Conservation (phyloP, 2,329 filamentous ascomycete species). For the Nemania sp. region DNA sequence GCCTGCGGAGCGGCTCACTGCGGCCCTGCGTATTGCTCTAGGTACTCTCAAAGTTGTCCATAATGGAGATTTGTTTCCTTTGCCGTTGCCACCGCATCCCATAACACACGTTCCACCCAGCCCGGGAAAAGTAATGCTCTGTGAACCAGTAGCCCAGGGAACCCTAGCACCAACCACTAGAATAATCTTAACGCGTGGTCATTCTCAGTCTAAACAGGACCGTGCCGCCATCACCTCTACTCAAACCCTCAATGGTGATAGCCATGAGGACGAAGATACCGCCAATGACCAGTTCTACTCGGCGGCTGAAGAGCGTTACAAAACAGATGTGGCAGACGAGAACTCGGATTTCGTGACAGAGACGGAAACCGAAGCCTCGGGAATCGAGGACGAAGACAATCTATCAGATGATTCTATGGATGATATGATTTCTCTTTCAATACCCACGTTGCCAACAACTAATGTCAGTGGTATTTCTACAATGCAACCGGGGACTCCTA, state of each 20-base stretch:
- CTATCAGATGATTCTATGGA: slow-evolving; percentile 92
- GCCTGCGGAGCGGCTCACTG: slow-evolving; percentile 69
- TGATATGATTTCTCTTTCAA: slow-evolving; percentile 90
- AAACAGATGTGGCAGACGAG: slow-evolving; percentile 68
- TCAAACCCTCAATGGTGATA: slow-evolving; percentile 68
- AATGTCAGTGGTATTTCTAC: slow-evolving; percentile 84
- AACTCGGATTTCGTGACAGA: slow-evolving; percentile 71
- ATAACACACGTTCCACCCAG: slow-evolving; percentile 87
- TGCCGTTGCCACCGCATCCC: slow-evolving; percentile 85
- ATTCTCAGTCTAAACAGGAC: slow-evolving; percentile 66
- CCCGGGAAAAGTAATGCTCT: slow-evolving; percentile 89
- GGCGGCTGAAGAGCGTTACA: slow-evolving; percentile 82
- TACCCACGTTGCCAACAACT: slow-evolving; percentile 81
- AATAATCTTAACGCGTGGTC: slow-evolving; percentile 80
- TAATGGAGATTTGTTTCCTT: slow-evolving; percentile 79
- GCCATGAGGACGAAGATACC: slow-evolving; percentile 80
- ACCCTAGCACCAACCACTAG: slow-evolving; percentile 81
- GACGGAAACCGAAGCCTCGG: slow-evolving; percentile 72
- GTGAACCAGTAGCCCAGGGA: slow-evolving; percentile 93
- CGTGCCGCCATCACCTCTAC: slow-evolving; percentile 61
- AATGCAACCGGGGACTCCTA: slow-evolving; percentile 83
- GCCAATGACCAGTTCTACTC: slow-evolving; percentile 94
- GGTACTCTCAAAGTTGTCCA: slow-evolving; percentile 81
- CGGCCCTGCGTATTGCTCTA: slow-evolving; percentile 80
- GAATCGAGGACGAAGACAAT: slow-evolving; percentile 75